Evolutionary conservation across 2,329 filamentous ascomycete species (phyloP), one percentile per base, ranked within the genome.

Genomic region (Bipolaris sorokiniana): DNA sequence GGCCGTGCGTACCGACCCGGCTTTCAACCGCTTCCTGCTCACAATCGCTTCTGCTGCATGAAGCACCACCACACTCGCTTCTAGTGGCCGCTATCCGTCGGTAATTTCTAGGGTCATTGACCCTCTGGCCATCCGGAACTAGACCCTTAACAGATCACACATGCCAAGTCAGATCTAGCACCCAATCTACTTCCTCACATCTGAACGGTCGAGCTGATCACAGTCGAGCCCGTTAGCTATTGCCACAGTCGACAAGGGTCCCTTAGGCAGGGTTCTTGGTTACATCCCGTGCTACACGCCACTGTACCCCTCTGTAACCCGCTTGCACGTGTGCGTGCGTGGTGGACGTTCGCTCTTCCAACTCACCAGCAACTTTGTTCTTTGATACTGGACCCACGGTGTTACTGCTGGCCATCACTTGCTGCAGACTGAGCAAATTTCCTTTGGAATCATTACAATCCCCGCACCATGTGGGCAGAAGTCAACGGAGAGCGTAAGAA

Each of bases 401-500:
- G 50, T 55, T 58, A 47, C 48, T 50, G 51, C 48, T 50, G 51
- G 42, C 59, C 65, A 55, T 59, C 49, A 45, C 23, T 51, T 55
- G 55, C 54, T 55, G 59, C 60, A 42, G 45, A 61, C 46, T 72
- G 73, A 74, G 71, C 72, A 75, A 57, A 59, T 72, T 73, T 68
- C 49, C 61, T 52, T 58, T 38, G 57, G 59, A 52, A 61, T 48
- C 63, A 47, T 48, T 53, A 62, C 64, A 42, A 16, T 1, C 80
- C 72, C 54, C 58, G 62, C 65, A 68, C 56, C 58, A 90, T 90
- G 88, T 81, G 88, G 72, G 70, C 76, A 53, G 69, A 73, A 47
- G 87, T 90, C 65, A 85, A 90, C 69, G 88, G 88, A 61, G 81
- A 86, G 75, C 89, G 89, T 78, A 89, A 86, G 75, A 90, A 90